Evolutionary conservation across 2,329 filamentous ascomycete species (phyloP), one percentile per base, ranked within the genome.

Genomic region (Sclerotinia borealis): DNA sequence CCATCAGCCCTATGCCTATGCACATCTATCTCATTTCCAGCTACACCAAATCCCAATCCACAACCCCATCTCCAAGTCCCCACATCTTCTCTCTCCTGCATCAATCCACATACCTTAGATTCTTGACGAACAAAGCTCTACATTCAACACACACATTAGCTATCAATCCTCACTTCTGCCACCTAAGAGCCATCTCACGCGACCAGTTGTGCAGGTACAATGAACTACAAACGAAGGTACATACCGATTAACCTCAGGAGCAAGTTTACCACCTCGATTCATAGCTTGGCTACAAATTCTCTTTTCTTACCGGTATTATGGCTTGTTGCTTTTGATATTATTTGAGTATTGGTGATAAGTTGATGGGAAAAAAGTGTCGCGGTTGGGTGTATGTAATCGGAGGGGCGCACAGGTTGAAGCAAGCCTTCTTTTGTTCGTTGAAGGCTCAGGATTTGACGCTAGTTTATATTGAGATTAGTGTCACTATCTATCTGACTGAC

Each of bases 61-160:
- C 41, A 27, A 50, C 10, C 50, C 39, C 50, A 48, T 56, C 25
- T 39, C n/a, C 31, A 29, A 47, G n/a, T 56, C 60, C 43, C 37
- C 29, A 49, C 56, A 49, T 7, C 41, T 29, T 17, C 43, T 48
- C 56, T 49, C 17, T 50, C 43, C 22, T 49, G 31, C 39, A 56
- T 37, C 60, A 49, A 49, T 58, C 34, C 39, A 79, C 82, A 71
- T 79, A 96, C 92, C 91, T 96, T 83, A 98, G 86, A 86, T 99
- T 98, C 91, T 98, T 98, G 75, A 98, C 93, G 86, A 98, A 98
- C 83, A 99, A 91, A 89, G 95, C 93, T 88, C 93, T 96, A 50
- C 43, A 63, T n/a, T 72, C 63, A 63, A 66, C 65, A 68, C 68
- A 68, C 17, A 65, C 34, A 64, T 74, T 69, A 74, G 69, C 67